Conservation (phyloP, 805 yeast species). For the Ogataea degrootiae region DNA sequence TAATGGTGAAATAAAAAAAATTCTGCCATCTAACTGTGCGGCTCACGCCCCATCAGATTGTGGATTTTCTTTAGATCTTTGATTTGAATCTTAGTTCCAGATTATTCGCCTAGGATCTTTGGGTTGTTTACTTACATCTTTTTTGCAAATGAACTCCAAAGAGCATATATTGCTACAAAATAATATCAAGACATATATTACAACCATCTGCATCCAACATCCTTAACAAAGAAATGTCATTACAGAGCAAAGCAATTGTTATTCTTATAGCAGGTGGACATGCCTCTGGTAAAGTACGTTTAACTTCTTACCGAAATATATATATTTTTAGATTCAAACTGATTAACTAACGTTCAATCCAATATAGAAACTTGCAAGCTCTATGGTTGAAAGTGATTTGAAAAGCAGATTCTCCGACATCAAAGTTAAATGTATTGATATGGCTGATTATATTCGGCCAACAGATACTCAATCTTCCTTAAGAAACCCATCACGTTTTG, state of each 20-base stretch:
- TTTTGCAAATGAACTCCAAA: too few relatives aligned
- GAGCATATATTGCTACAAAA: background rate
- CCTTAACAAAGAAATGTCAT: background rate
- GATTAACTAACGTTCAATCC: background rate
- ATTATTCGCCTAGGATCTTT: too few relatives aligned
- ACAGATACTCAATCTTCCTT: slow-evolving; percentile 5
- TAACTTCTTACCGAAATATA: background rate
- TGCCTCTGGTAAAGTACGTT: slow-evolving; percentile 30
- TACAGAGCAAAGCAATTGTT: slow-evolving; percentile 10
- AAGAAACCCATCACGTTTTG: slow-evolving; percentile 37
- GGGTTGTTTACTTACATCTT: too few relatives aligned
- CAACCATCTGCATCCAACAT: too few relatives aligned
- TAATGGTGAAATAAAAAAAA: too few relatives aligned
- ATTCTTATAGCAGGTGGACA: slow-evolving; percentile 33
- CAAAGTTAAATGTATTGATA: slow-evolving; percentile 19
- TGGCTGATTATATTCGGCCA: slow-evolving; percentile 14
- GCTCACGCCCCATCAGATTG: too few relatives aligned
- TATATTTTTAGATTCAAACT: background rate
- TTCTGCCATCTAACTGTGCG: too few relatives aligned
- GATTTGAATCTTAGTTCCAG: too few relatives aligned
- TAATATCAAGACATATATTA: background rate
- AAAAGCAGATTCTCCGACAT: slow-evolving; percentile 15
- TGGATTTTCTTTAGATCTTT: too few relatives aligned
- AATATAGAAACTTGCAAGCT: slow-evolving; percentile 22
- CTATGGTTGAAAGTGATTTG: slow-evolving; percentile 18